Conservation (phyloP, 106 monocot species). For the Cymbidium sinense region DNA sequence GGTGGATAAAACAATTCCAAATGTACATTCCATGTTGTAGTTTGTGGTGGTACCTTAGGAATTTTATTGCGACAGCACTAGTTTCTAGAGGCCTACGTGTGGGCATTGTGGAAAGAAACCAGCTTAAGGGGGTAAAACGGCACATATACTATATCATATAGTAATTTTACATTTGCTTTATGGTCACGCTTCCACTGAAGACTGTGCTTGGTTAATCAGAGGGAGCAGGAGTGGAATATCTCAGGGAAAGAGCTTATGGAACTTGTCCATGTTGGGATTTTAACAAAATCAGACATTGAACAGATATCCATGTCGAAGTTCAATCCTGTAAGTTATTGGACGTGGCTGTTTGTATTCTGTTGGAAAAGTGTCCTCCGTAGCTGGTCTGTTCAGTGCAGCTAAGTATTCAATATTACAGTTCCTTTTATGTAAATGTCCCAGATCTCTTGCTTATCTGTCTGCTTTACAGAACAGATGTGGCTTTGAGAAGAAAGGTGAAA, state of each 20-base stretch:
- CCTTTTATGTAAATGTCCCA: no score
- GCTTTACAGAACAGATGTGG: constrained; percentile 82
- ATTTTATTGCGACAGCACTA: constrained; percentile 84
- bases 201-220: constrained; percentile 30
- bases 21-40: constrained; percentile 59
- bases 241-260: constrained; percentile 89
- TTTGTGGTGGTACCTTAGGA: constrained; percentile 95
- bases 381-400: no score
- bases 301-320: constrained; percentile 49
- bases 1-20: constrained; percentile 5
- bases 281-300: constrained; percentile 75
- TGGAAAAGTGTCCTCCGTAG: background rate
- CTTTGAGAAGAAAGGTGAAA: constrained; percentile 86
- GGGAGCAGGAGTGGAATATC: constrained; percentile 99
- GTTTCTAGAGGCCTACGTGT: constrained; percentile 67
- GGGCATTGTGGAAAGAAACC: constrained; percentile 80
- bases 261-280: constrained; percentile 62
- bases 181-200: background rate
- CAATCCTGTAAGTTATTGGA: constrained; percentile 70
- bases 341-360: background rate
- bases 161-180: background rate
- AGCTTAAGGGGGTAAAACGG: constrained; percentile 62
- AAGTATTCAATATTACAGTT: no score
- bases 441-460: background rate
- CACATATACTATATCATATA: background rate